phyloP scores from a whole-genome alignment of 2,329 filamentous ascomycete species.

The Epichloe sp. region DNA sequence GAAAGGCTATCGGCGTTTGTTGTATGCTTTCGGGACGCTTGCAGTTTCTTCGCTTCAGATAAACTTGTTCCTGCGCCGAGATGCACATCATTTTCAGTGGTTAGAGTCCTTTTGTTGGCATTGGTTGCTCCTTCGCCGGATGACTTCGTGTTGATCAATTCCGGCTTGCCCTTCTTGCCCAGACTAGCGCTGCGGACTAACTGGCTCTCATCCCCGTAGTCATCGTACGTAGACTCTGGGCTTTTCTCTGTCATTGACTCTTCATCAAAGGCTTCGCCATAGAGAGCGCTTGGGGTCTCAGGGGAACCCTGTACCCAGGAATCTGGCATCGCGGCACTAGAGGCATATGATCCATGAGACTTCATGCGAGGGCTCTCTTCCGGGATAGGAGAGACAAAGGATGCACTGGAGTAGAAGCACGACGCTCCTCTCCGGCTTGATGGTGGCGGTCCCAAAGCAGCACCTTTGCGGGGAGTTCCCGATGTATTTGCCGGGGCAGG shows the following conservation, averaged over 20 bases:
- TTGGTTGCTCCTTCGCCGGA: slow-evolving; percentile 3
- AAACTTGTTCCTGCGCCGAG: slow-evolving; percentile 34
- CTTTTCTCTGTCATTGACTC: slow-evolving; percentile 34
- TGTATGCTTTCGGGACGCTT: slow-evolving; percentile 7
- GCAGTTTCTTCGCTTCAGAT: slow-evolving; percentile 22
- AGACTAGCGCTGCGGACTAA: slow-evolving; percentile 49
- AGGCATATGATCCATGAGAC: slow-evolving; percentile 54
- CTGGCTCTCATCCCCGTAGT: slow-evolving; percentile 40
- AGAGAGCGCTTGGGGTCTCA: slow-evolving; percentile 29
- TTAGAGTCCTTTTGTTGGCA: slow-evolving; percentile 23
- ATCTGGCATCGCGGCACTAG: slow-evolving; percentile 59
- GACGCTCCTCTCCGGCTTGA: slow-evolving; percentile 47
- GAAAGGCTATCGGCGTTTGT: slow-evolving; percentile 17
- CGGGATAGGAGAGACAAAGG: slow-evolving; percentile 62
- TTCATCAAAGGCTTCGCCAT: slow-evolving; percentile 37
- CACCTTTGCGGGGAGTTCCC: slow-evolving; percentile 30
- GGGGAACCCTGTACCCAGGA: slow-evolving; percentile 44
- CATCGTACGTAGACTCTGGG: slow-evolving; percentile 27
- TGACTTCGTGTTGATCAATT: slow-evolving; percentile 32
- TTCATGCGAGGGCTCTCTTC: slow-evolving; percentile 50
- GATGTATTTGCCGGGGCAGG: slow-evolving; percentile 19
- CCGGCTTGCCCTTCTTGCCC: slow-evolving; percentile 45
- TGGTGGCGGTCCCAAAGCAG: slow-evolving; percentile 46
- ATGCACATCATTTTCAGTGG: slow-evolving; percentile 32
- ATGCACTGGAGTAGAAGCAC: slow-evolving; percentile 51